Evolutionary conservation across 306 rosid genomes (phyloP).

Genomic region (Sophora flavescens): DNA sequence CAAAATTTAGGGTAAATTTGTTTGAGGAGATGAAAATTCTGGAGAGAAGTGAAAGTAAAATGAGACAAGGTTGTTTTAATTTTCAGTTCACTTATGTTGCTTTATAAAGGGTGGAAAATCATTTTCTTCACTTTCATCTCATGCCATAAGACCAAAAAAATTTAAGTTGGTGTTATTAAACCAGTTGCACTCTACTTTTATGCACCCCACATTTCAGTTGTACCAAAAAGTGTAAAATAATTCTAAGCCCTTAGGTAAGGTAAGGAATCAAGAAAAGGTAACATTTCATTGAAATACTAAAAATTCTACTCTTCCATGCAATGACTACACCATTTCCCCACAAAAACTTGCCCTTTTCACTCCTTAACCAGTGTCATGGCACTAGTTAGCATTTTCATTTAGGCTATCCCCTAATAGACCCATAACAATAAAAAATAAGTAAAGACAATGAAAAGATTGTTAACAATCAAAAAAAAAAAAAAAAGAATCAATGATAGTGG

Average conservation of each 20-base stretch:
- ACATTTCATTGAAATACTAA: too few relatives aligned
- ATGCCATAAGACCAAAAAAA: neutral
- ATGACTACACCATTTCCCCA: too few relatives aligned
- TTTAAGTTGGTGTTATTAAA: neutral
- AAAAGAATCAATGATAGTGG: too few relatives aligned
- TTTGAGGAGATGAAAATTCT: constrained; percentile 11
- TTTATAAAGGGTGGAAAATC: neutral
- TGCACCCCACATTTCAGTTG: neutral
- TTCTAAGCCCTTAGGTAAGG: neutral
- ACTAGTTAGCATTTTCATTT: too few relatives aligned
- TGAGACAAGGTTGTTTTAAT: neutral
- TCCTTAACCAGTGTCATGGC: too few relatives aligned
- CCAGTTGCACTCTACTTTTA: neutral
- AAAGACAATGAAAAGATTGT: too few relatives aligned
- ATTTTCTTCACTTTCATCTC: constrained; percentile 1
- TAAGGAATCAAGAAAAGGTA: too few relatives aligned
- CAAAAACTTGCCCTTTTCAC: too few relatives aligned
- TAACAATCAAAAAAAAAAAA: too few relatives aligned
- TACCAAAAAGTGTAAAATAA: constrained; percentile 2
- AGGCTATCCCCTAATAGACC: neutral
- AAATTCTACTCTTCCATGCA: too few relatives aligned
- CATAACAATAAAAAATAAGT: too few relatives aligned
- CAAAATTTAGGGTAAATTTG: neutral
- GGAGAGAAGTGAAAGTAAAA: neutral
- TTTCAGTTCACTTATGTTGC: neutral